Evolutionary conservation across 371 early-diverging fungal species (phyloP).

Genomic region (Saksenaea vasiformis): DNA sequence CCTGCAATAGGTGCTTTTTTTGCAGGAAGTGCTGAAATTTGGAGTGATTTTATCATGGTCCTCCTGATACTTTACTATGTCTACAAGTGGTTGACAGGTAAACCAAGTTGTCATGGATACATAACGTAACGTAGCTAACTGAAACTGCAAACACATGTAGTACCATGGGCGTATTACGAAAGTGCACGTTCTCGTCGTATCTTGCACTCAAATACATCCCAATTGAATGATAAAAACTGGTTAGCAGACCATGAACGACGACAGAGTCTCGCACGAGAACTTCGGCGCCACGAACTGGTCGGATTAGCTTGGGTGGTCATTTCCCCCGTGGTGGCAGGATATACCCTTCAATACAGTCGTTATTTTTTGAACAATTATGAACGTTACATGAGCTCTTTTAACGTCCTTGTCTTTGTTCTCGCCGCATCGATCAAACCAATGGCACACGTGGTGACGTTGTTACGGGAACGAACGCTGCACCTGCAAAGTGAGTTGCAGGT

Average conservation of each 20-base stretch:
- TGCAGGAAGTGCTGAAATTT: slow-evolving; percentile 65
- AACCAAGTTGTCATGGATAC: slow-evolving; percentile 1
- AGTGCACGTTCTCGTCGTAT: slow-evolving; percentile 59
- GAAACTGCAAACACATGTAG: slow-evolving; percentile 24
- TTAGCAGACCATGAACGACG: slow-evolving; percentile 35
- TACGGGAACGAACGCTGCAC: slow-evolving; percentile 56
- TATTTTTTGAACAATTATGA: slow-evolving; percentile 56
- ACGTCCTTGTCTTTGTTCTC: slow-evolving; percentile 64
- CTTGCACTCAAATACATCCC: slow-evolving; percentile 31
- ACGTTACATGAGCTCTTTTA: slow-evolving; percentile 60
- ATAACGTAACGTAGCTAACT: not conserved
- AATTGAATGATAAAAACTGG: slow-evolving; percentile 25
- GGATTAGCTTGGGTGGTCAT: slow-evolving; percentile 53
- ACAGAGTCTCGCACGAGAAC: slow-evolving; percentile 37
- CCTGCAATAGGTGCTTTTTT: slow-evolving; percentile 68
- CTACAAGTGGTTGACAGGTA: slow-evolving; percentile 73
- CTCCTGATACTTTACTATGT: slow-evolving; percentile 65
- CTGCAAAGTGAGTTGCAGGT: slow-evolving; percentile 59
- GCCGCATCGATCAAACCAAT: slow-evolving; percentile 63
- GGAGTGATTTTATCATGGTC: slow-evolving; percentile 68
- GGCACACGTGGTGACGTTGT: slow-evolving; percentile 52
- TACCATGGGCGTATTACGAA: slow-evolving; percentile 72
- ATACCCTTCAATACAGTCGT: slow-evolving; percentile 55
- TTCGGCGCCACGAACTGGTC: slow-evolving; percentile 57
- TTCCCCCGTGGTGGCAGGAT: slow-evolving; percentile 64